Conservation (phyloP, 2,329 filamentous ascomycete species). For the Chaetomiaceae sp. region DNA sequence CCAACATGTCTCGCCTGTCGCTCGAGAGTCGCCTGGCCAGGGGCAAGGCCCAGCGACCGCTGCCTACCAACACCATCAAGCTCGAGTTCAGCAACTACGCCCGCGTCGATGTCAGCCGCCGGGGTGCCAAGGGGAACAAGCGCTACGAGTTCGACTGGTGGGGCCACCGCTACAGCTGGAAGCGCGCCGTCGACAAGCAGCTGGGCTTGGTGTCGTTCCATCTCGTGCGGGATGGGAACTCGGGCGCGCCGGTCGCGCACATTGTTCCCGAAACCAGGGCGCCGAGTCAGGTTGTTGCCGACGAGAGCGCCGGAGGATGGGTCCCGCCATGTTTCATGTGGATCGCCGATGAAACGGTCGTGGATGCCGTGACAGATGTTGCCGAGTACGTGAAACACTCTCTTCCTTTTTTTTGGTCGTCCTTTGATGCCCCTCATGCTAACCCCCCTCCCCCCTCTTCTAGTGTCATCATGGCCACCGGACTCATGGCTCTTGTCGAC, state of each 20-base stretch:
- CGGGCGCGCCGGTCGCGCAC: conserved; percentile 66
- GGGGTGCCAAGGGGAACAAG: conserved; percentile 61
- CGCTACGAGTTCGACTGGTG: conserved; percentile 93
- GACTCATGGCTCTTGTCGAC: conserved; percentile 81
- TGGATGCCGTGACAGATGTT: conserved; percentile 69
- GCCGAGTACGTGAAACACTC: conserved; percentile 64
- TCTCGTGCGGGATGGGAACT: conserved; percentile 62
- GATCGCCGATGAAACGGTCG: conserved; percentile 70
- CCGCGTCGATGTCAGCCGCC: conserved; percentile 74
- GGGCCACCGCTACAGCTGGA: conserved; percentile 83
- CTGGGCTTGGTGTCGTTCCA: conserved; percentile 71
- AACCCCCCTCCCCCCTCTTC: no score
- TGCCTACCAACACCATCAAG: conserved; percentile 73
- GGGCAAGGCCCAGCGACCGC: conserved; percentile 32
- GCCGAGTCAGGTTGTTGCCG: conserved; percentile 62
- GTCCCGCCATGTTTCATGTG: conserved; percentile 86
- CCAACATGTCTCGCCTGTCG: conserved; percentile 27
- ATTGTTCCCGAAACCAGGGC: conserved; percentile 77
- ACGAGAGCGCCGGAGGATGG: conserved; percentile 79
- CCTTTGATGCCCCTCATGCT: conserved; percentile 22
- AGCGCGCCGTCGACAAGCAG: conserved; percentile 64
- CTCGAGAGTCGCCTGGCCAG: conserved; percentile 27
- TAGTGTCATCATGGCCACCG: conserved; percentile 85
- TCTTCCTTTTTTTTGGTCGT: conserved; percentile 14
- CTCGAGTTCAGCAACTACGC: conserved; percentile 98